phyloP scores from a whole-genome alignment of 306 rosid species.

The Delonix regia region DNA sequence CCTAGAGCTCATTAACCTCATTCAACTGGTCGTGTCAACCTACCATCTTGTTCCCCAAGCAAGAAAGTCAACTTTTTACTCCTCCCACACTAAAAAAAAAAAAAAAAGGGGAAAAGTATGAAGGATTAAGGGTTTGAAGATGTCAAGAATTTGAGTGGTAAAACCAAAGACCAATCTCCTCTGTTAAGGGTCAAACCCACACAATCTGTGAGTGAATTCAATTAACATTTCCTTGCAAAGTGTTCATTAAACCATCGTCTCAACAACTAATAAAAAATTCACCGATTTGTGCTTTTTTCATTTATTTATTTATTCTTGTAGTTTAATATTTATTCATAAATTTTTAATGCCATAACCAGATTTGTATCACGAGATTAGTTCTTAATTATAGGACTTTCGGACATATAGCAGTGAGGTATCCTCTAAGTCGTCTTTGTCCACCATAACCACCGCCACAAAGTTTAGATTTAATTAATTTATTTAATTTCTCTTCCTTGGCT shows the following conservation, averaged over 20 bases:
- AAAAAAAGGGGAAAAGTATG: background rate
- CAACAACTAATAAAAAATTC: background rate
- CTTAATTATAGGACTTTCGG: background rate
- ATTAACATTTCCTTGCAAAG: background rate
- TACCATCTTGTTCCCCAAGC: background rate
- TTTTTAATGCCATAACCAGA: background rate
- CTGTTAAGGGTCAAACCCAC: background rate
- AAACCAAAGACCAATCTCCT: background rate
- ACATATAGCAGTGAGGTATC: background rate
- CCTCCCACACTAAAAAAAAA: background rate
- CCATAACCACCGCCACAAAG: background rate
- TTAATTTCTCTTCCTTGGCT: background rate
- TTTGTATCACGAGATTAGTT: background rate
- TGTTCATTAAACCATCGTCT: background rate
- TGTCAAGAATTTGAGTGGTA: background rate
- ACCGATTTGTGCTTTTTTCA: background rate
- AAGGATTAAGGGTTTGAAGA: too few species aligned
- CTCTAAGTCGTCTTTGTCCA: background rate
- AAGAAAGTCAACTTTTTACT: conserved; percentile 34
- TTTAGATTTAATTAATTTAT: background rate
- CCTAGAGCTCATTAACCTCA: too few species aligned
- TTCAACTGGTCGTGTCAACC: background rate
- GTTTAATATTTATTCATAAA: background rate
- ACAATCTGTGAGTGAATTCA: background rate
- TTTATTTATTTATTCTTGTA: background rate